Evolutionary conservation across 225 moss, liverwort and hornwort species (phyloP), one percentile per base, ranked within the genome.

Genomic region (Pleurozium schreberi): DNA sequence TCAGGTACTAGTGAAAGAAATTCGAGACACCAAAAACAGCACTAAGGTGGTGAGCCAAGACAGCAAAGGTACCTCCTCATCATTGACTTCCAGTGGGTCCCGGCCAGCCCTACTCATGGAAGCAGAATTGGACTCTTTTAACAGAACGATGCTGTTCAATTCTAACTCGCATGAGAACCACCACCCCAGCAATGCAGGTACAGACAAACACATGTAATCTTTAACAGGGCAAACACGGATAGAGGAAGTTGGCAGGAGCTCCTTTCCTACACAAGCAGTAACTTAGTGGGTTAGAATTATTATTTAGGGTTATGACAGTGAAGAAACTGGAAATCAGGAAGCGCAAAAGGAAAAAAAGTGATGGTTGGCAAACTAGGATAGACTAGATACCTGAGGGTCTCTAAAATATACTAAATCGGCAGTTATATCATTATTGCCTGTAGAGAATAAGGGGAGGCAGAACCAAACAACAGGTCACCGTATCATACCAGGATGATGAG

Each of bases 81-180:
- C 83, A 85, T 85, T 38, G 86, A 83, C 90, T 62, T 85, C 71
- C 58, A 65, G 90, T 90, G 86, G 90, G 87, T 81, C 85, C 89
- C 40, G 33, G 67, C 33, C 66, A 60, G 61, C 69, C 59, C 86
- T 90, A 86, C 86, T 90, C 86, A 73, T 86, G 83, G 78, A 83
- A 83, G 77, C 83, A 30, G 69, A 81, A 86, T 66, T 81, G 83
- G 82, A 38, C 52, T 84, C 60, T 80, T n/a, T n/a, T 84, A 89
- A 88, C 85, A 85, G 76, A 82, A 85, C 55, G 82, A 75, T 85
- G 71, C 61, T 52, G 2, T 45, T 75, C 80, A 75, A 81, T 52
- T 89, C 67, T 64, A 55, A 76, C 79, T 79, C 71, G 70, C 89
- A 89, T 68, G 65, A 74, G 75, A 92, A 63, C 89, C 57, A 78